phyloP scores from a whole-genome alignment of 2,329 filamentous ascomycete genomes.

The Cladophialophora exuberans region DNA sequence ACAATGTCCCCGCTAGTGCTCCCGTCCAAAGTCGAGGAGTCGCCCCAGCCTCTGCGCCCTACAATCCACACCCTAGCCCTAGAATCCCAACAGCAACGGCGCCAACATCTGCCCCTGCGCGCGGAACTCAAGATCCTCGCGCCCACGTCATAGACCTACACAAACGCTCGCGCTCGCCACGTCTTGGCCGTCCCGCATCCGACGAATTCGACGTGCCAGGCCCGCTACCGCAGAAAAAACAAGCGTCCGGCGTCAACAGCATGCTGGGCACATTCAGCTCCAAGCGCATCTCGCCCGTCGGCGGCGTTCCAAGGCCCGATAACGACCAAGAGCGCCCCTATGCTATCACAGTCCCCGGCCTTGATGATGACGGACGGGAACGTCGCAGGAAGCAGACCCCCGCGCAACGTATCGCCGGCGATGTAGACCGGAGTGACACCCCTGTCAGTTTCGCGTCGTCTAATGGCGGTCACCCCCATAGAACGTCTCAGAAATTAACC shows the following conservation, averaged over 20 bases:
- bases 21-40: conserved; percentile 16
- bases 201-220: conserved; percentile 29
- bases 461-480: not conserved
- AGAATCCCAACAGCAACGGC: not conserved
- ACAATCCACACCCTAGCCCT: conserved; percentile 5
- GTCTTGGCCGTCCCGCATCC: conserved; percentile 34
- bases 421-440: conserved; percentile 11
- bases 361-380: conserved; percentile 18
- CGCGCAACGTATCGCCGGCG: conserved; percentile 4
- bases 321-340: conserved; percentile 43
- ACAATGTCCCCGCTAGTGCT: conserved; percentile 17
- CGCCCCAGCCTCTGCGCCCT: conserved; percentile 4
- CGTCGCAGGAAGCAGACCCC: conserved; percentile 2
- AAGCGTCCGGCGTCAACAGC: conserved; percentile 30
- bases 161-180: conserved; percentile 43
- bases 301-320: conserved; percentile 37
- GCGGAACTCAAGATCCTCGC: not conserved
- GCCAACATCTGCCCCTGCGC: not conserved
- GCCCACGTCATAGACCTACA: conserved; percentile 40
- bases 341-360: conserved; percentile 40
- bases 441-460: conserved; percentile 19
- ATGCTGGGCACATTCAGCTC: conserved; percentile 40
- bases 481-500: not conserved
- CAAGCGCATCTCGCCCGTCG: conserved; percentile 34
- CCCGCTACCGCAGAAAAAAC: not conserved